Evolutionary conservation across 1,284 basidiomycete species (phyloP).

Genomic region (Sporisorium sorghi): DNA sequence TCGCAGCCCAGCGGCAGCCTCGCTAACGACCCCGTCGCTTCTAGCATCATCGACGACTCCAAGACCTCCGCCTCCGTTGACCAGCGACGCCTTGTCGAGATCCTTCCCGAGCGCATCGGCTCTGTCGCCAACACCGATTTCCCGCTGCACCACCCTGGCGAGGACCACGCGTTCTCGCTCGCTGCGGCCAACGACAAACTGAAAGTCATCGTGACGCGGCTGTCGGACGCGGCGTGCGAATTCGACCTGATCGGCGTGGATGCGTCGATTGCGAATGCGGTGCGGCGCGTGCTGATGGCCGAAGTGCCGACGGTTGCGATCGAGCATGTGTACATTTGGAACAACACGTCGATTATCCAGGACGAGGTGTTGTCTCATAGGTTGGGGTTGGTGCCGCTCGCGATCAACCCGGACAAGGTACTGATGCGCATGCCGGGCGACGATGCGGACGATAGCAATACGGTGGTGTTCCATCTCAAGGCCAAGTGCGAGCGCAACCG

Average conservation of each 20-base stretch:
- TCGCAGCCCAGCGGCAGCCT: constrained; percentile 34
- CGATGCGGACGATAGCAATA: constrained; percentile 85
- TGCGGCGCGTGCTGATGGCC: constrained; percentile 89
- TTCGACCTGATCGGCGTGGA: constrained; percentile 97
- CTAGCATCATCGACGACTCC: constrained; percentile 40
- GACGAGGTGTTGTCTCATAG: constrained; percentile 94
- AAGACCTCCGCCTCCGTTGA: constrained; percentile 46
- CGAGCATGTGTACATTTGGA: constrained; percentile 91
- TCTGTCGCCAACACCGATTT: constrained; percentile 63
- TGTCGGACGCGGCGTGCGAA: constrained; percentile 74
- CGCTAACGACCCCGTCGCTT: constrained; percentile 37
- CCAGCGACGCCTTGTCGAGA: constrained; percentile 60
- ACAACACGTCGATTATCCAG: constrained; percentile 93
- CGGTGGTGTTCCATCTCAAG: constrained; percentile 86
- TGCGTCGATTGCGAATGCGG: constrained; percentile 93
- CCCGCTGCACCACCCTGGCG: constrained; percentile 57
- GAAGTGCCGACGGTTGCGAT: constrained; percentile 89
- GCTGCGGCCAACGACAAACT: constrained; percentile 45
- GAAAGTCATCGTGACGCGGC: constrained; percentile 56
- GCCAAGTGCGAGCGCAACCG: constrained; percentile 78
- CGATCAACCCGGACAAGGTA: constrained; percentile 80
- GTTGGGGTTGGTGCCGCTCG: constrained; percentile 88
- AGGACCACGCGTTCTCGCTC: constrained; percentile 52
- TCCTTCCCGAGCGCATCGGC: constrained; percentile 63
- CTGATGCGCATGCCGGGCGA: constrained; percentile 70